These are phyloP conservation scores for Funneliformis mosseae DNA, from an alignment of 192 early-diverging fungal genomes.

Conservation along the genomic window DNA sequence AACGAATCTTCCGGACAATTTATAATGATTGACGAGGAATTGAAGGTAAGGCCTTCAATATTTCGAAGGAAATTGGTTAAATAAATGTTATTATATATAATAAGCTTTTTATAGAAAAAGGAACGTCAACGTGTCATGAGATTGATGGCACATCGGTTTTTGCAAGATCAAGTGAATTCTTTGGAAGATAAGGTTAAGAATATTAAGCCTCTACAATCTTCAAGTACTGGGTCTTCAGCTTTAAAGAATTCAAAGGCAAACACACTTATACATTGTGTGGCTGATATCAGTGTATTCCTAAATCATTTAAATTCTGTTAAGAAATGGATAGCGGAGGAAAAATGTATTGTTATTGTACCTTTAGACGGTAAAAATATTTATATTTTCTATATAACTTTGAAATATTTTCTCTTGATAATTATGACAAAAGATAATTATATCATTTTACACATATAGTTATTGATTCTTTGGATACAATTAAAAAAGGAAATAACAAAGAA, in stretches of 20 bases:
- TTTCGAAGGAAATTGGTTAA: not conserved
- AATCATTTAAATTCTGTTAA: slow-evolving; percentile 52
- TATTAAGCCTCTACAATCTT: slow-evolving; percentile 19
- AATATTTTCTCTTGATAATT: not conserved
- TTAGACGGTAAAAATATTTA: slow-evolving; percentile 45
- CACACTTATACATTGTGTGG: slow-evolving; percentile 35
- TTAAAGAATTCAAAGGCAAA: not conserved
- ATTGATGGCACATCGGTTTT: slow-evolving; percentile 42
- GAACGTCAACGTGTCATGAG: slow-evolving; percentile 47
- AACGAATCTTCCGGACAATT: slow-evolving; percentile 40
- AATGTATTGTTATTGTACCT: slow-evolving; percentile 55
- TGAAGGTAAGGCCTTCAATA: slow-evolving; percentile 38
- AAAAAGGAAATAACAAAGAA: slow-evolving; percentile 54
- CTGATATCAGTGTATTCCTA: slow-evolving; percentile 53
- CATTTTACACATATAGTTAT: slow-evolving; percentile 46
- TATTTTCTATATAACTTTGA: not conserved
- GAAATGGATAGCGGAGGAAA: slow-evolving; percentile 45
- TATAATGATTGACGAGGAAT: slow-evolving; percentile 45
- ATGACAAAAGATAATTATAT: not conserved
- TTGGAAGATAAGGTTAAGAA: slow-evolving; percentile 45
- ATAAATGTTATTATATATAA: not conserved
- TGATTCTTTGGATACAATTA: slow-evolving; percentile 54
- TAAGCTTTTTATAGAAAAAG: slow-evolving; percentile 41
- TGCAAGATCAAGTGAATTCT: slow-evolving; percentile 46
- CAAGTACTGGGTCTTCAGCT: not conserved